Evolutionary conservation across 2,329 filamentous ascomycete genomes (phyloP).

Genomic region (Dactylonectria estremocensis): DNA sequence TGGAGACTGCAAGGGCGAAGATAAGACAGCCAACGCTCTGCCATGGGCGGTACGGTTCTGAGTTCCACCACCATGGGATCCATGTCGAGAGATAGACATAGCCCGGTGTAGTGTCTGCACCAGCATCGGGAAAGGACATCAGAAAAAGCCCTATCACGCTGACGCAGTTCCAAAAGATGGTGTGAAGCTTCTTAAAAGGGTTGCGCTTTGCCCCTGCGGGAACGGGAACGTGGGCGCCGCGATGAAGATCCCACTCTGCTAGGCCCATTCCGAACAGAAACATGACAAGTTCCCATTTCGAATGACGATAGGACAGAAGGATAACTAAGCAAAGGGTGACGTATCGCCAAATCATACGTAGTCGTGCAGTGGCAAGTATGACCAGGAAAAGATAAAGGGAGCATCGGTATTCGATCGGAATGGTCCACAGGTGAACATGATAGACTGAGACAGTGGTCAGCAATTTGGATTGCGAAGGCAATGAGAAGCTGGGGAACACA

Average conservation of each 20-base stretch:
- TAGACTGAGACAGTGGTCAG: slow-evolving; percentile 53
- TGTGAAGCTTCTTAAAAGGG: slow-evolving; percentile 26
- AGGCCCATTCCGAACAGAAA: slow-evolving; percentile 70
- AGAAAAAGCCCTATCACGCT: slow-evolving; percentile 69
- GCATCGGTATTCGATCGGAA: slow-evolving; percentile 73
- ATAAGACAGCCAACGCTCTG: slow-evolving; percentile 68
- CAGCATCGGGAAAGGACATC: slow-evolving; percentile 56
- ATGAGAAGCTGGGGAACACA: slow-evolving; percentile 28
- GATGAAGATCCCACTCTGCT: slow-evolving; percentile 68
- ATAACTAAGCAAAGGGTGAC: slow-evolving; percentile 59
- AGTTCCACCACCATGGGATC: slow-evolving; percentile 66
- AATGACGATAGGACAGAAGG: slow-evolving; percentile 62
- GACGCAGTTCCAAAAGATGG: slow-evolving; percentile 57
- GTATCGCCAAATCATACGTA: slow-evolving; percentile 60
- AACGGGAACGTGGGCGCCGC: slow-evolving; percentile 58
- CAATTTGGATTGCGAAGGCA: too few relatives aligned
- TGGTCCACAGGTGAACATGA: slow-evolving; percentile 75
- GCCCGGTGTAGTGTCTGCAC: slow-evolving; percentile 65
- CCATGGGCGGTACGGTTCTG: slow-evolving; percentile 69
- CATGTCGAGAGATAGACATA: slow-evolving; percentile 64
- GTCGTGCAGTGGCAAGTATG: slow-evolving; percentile 64
- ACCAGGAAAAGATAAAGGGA: slow-evolving; percentile 71
- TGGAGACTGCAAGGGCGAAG: slow-evolving; percentile 66
- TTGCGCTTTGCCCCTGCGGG: slow-evolving; percentile 36
- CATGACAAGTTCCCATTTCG: slow-evolving; percentile 69